Evolutionary conservation across 169 alveolate genomes (phyloP), one percentile per base, ranked within the genome.

Genomic region (Plasmodium gonderi): DNA sequence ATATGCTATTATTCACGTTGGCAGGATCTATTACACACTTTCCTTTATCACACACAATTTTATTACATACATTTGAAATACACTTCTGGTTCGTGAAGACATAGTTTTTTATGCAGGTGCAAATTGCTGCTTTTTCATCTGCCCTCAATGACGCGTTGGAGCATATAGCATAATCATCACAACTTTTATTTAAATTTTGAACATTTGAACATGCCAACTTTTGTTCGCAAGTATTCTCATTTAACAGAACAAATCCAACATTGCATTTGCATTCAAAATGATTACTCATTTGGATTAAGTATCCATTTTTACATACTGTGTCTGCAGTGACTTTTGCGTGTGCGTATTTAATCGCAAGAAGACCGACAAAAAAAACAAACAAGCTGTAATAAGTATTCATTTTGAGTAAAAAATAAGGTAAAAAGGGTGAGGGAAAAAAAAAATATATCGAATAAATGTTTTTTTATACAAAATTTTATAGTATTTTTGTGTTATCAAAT

Each of bases 121-220:
- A 82, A 6, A 0, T 1, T n/a, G 40, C 1, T 29, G 20, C 60
- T 11, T 23, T 81, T 81, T 67, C 44, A 11, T 5, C 26, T 11
- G 7, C 23, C 5, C 3, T 7, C 9, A 0, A 5, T 82, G 26
- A 29, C 2, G 26, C 3, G 40, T 47, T 31, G 7, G 9, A 1
- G 29, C 92, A 82, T 23, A 11, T 17, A 82, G 92, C 64, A 36
- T 69, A 82, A 2, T 82, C 64, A 36, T 11, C 92, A 82, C 92
- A 82, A 9, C 23, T n/a, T 31, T 36, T 82, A 45, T 69, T 20
- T 69, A 14, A 3, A 68, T 68, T 14, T 29, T 82, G 82, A 11
- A 38, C 11, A 26, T 23, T 3, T n/a, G 3, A 49, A 29, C 92
- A 82, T 3, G 2, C n/a, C 12, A 0, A 3, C 9, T 14, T 82